Percentiles rank a stretch among this genome's conserved stretches.
phyloP scores from a whole-genome alignment of 345 rosid species.

The Anastatica hierochuntica region DNA sequence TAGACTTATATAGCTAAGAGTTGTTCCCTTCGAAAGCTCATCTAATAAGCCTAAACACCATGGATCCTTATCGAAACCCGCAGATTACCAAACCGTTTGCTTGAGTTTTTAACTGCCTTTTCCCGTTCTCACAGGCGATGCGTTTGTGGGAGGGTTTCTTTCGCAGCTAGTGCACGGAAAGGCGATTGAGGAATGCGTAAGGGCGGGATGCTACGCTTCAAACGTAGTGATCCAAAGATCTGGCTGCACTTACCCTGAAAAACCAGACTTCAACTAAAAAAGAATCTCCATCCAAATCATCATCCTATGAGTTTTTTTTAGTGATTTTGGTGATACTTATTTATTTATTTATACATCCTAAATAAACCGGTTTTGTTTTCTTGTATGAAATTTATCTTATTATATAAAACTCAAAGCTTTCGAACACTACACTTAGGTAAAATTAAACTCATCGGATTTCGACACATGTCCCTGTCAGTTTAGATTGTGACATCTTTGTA shows the following conservation, averaged over 20 bases:
- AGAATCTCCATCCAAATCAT: neutral
- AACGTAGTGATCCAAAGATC: slow-evolving; percentile 87
- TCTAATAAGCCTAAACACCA: too few relatives aligned
- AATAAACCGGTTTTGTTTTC: slow-evolving; percentile 19
- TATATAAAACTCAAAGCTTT: too few relatives aligned
- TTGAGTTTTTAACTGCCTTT: neutral
- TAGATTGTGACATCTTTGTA: too few relatives aligned
- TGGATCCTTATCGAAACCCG: neutral
- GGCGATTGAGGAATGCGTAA: slow-evolving; percentile 64
- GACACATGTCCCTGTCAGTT: too few relatives aligned
- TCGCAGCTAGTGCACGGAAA: slow-evolving; percentile 78
- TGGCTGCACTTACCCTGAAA: slow-evolving; percentile 78
- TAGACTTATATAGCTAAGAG: neutral
- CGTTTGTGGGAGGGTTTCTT: slow-evolving; percentile 52
- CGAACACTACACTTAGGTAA: too few relatives aligned
- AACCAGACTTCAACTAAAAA: slow-evolving; percentile 30
- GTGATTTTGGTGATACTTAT: slow-evolving; percentile 5
- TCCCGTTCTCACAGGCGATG: slow-evolving; percentile 50
- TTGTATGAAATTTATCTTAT: too few relatives aligned
- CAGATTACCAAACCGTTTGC: neutral
- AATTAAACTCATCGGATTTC: too few relatives aligned
- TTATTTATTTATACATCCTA: neutral
- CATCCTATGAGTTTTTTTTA: neutral
- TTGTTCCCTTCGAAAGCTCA: neutral
- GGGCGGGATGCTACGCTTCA: slow-evolving; percentile 73